These are phyloP conservation scores for Ceratobasidium sp. DNA, from an alignment of 1,284 basidiomycete species.

Conservation along the genomic window DNA sequence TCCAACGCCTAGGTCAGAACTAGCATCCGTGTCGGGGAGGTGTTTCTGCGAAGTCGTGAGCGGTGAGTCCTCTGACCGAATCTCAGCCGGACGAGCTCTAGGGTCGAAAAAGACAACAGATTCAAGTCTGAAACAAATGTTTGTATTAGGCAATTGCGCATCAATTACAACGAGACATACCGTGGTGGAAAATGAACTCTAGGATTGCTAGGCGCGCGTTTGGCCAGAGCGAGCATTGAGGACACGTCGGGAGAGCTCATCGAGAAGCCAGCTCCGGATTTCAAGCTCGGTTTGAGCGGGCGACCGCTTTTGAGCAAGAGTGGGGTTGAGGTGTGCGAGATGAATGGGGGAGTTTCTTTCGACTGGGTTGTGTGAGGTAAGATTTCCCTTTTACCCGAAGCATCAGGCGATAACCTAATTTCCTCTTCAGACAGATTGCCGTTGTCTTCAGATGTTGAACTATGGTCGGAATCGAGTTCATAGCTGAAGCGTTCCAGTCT, in stretches of 20 bases:
- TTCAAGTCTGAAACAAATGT: constrained; percentile 46
- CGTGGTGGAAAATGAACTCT: constrained; percentile 41
- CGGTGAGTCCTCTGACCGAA: constrained; percentile 35
- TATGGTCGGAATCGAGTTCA: constrained; percentile 14
- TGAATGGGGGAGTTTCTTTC: constrained; percentile 13
- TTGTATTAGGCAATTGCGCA: constrained; percentile 4
- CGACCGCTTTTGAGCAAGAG: constrained; percentile 37
- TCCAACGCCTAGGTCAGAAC: constrained; percentile 21
- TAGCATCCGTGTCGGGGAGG: constrained; percentile 8
- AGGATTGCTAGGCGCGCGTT: constrained; percentile 35
- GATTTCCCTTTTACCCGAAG: no score
- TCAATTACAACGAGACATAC: constrained; percentile 27
- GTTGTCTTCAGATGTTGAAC: no score
- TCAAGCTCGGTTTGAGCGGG: constrained; percentile 40
- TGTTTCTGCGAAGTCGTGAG: constrained; percentile 6
- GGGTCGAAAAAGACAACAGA: constrained; percentile 50
- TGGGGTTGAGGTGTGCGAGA: constrained; percentile 28
- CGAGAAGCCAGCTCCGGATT: constrained; percentile 36
- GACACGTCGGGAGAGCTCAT: constrained; percentile 38
- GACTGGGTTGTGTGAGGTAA: no score
- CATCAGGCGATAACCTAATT: no score
- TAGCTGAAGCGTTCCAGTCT: constrained; percentile 21
- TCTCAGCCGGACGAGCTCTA: constrained; percentile 47
- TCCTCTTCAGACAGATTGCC: no score
- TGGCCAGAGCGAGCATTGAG: constrained; percentile 38